phyloP scores from a whole-genome alignment of 805 yeast genomes.

The Candida peoriensis region DNA sequence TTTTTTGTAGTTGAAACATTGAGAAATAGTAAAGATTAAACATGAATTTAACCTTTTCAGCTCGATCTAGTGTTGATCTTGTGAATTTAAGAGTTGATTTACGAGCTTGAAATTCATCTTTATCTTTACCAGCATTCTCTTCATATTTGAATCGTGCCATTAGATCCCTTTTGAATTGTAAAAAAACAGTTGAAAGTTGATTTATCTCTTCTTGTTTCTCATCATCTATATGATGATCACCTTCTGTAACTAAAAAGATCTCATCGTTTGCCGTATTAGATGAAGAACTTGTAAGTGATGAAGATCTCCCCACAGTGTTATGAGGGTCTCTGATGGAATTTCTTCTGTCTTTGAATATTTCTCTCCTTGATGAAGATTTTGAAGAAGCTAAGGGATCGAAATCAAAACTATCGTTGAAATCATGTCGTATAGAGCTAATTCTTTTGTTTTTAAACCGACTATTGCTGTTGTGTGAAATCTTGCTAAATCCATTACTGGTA shows the following conservation, averaged over 20 bases:
- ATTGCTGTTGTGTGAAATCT: too few species aligned
- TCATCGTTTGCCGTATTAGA: slow-evolving; percentile 6
- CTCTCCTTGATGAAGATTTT: too few species aligned
- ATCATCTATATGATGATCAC: slow-evolving; percentile 8
- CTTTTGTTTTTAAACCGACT: background rate
- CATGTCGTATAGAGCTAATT: slow-evolving; percentile 7
- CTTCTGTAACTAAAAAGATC: background rate
- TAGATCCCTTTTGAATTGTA: slow-evolving; percentile 38
- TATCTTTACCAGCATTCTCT: slow-evolving; percentile 3
- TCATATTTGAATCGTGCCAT: slow-evolving; percentile 40
- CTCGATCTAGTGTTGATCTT: slow-evolving; percentile 37
- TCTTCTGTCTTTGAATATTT: too few species aligned
- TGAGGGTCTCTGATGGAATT: too few species aligned
- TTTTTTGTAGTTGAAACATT: slow-evolving; percentile 17
- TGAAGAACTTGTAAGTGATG: slow-evolving; percentile 1
- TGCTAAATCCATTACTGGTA: too few species aligned
- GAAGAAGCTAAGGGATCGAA: slow-evolving; percentile 19
- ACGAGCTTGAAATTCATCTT: too few species aligned
- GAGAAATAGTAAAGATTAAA: slow-evolving; percentile 22
- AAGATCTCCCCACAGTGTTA: too few species aligned
- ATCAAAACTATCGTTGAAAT: slow-evolving; percentile 18
- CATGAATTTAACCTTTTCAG: slow-evolving; percentile 43
- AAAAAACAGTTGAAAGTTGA: slow-evolving; percentile 34
- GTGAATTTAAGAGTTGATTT: slow-evolving; percentile 17
- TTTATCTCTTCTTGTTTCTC: slow-evolving; percentile 27